Evolutionary conservation across 257 asterid genomes (phyloP).

Genomic region (Solanum megistacrolobum): DNA sequence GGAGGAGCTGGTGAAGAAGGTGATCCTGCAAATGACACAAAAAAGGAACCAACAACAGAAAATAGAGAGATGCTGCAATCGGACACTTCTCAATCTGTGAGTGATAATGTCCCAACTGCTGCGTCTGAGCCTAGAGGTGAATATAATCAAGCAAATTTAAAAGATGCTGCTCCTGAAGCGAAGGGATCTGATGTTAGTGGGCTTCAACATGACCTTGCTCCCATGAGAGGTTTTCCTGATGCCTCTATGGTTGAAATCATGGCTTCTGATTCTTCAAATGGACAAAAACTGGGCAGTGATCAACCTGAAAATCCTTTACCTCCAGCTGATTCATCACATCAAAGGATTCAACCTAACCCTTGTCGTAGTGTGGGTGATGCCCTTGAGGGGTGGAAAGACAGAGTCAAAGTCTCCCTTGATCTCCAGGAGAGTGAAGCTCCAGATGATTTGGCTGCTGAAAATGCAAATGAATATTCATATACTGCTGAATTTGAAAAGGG

Average conservation of each 20-base stretch:
- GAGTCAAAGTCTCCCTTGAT: conserved; percentile 76
- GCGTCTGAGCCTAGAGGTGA: conserved; percentile 29
- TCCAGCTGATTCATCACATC: conserved; percentile 30
- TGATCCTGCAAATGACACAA: conserved; percentile 31
- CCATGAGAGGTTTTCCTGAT: conserved; percentile 47
- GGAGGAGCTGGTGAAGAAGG: conserved; percentile 33
- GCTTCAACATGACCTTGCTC: conserved; percentile 41
- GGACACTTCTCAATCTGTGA: conserved; percentile 13
- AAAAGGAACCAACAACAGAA: conserved; percentile 22
- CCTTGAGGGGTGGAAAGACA: conserved; percentile 93
- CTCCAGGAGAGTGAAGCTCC: conserved; percentile 33
- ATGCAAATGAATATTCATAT: conserved; percentile 80
- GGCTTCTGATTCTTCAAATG: conserved; percentile 42
- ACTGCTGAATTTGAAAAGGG: conserved; percentile 79
- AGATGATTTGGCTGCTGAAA: conserved; percentile 50
- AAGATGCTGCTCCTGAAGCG: conserved; percentile 41
- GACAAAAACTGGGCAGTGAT: conserved; percentile 35
- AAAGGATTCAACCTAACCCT: conserved; percentile 67
- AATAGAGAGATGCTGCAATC: conserved; percentile 26
- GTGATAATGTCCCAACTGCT: conserved; percentile 24
- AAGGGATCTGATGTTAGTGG: conserved; percentile 31
- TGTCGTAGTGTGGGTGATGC: conserved; percentile 87
- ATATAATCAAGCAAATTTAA: conserved; percentile 25
- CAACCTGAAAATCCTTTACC: conserved; percentile 29
- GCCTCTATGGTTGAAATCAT: conserved; percentile 40